These are phyloP conservation scores for Chaetothyriales sp. DNA, from an alignment of 2,329 filamentous ascomycete genomes.

Conservation along the genomic window DNA sequence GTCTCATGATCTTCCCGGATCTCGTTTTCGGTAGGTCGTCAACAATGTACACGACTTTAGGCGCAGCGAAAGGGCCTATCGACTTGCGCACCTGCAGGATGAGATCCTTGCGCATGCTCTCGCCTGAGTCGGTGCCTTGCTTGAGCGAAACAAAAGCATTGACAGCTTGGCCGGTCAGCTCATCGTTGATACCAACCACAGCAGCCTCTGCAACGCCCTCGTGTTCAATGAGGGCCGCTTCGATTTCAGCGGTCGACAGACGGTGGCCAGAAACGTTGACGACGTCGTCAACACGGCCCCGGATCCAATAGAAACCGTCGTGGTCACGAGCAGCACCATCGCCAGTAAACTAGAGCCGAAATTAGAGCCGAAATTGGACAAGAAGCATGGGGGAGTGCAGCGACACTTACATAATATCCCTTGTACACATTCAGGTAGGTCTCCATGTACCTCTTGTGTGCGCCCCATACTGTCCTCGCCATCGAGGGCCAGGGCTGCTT, in stretches of 20 bases:
- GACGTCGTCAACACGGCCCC: constrained; percentile 93
- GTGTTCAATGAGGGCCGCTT: constrained; percentile 91
- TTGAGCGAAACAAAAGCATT: constrained; percentile 94
- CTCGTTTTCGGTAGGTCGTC: constrained; percentile 93
- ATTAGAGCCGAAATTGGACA: constrained; percentile 12
- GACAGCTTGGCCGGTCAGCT: constrained; percentile 91
- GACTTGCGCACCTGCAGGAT: constrained; percentile 91
- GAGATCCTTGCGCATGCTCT: constrained; percentile 81
- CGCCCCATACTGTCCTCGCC: constrained; percentile 93
- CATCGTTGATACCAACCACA: constrained; percentile 82
- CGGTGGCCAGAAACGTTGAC: constrained; percentile 96
- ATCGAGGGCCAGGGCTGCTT: constrained; percentile 98
- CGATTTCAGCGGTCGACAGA: constrained; percentile 92
- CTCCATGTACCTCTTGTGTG: constrained; percentile 97
- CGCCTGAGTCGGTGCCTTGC: constrained; percentile 58
- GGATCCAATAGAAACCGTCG: constrained; percentile 99
- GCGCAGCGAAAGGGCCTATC: constrained; percentile 92
- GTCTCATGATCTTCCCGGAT: constrained; percentile 97
- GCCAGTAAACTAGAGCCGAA: constrained; percentile 31
- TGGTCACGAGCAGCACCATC: constrained; percentile 92
- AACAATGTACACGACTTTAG: constrained; percentile 82
- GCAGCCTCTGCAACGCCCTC: constrained; percentile 80
- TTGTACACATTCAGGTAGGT: constrained; percentile 96
- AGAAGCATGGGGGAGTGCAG: neutral
- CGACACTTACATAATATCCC: constrained; percentile 76